Evolutionary conservation across 2,329 filamentous ascomycete species (phyloP).

Genomic region (Fragosphaeria purpurea): DNA sequence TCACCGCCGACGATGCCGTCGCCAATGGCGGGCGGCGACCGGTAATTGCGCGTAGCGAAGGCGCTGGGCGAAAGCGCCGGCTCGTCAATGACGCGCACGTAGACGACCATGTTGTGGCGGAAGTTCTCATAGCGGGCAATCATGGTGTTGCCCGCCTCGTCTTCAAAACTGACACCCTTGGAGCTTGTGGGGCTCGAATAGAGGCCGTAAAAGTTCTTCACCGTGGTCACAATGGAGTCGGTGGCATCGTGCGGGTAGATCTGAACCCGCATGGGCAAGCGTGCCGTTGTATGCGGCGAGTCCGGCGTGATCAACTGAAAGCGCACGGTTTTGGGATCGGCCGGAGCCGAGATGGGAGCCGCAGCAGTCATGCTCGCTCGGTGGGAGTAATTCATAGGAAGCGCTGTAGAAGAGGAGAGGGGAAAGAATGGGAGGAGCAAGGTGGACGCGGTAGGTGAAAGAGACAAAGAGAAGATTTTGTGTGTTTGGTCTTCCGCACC

Average conservation of each 20-base stretch:
- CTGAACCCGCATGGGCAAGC: constrained; percentile 75
- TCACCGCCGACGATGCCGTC: background rate
- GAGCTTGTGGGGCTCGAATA: constrained; percentile 63
- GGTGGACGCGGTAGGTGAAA: no score
- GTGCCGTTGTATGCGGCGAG: constrained; percentile 58
- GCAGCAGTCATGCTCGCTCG: constrained; percentile 5
- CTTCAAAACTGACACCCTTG: constrained; percentile 89
- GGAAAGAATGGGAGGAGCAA: background rate
- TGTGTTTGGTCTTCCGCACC: no score
- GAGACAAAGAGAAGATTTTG: no score
- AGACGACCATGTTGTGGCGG: constrained; percentile 81
- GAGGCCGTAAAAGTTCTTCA: constrained; percentile 97
- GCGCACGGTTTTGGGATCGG: constrained; percentile 61
- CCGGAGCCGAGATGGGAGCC: constrained; percentile 23
- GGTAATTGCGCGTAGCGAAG: constrained; percentile 21
- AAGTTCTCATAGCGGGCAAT: constrained; percentile 98
- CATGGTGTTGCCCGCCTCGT: constrained; percentile 76
- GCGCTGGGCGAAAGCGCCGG: constrained; percentile 32
- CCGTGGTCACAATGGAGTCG: constrained; percentile 93
- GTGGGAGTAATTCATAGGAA: background rate
- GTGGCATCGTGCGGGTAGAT: constrained; percentile 95
- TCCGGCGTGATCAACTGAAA: constrained; percentile 67
- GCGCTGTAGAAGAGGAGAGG: background rate
- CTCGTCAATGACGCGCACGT: constrained; percentile 73
- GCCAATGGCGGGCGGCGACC: constrained; percentile 20